Conservation (phyloP, 129 eudicot species). For the Pittosporum tobira region DNA sequence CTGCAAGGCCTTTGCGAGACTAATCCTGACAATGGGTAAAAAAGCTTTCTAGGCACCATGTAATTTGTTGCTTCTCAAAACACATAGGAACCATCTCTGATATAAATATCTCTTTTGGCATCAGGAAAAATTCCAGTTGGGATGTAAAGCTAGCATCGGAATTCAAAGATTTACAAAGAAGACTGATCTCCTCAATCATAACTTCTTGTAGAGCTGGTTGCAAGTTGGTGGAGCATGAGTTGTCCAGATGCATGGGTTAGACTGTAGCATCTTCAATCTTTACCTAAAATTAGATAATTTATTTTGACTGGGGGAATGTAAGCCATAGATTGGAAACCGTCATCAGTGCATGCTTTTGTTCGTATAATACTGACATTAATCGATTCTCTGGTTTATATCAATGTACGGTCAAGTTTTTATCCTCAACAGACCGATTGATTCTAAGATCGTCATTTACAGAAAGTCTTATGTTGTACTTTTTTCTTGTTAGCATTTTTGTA, state of each 20-base stretch:
- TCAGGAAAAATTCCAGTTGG: slow-evolving; percentile 50
- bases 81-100: slow-evolving; percentile 1
- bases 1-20: slow-evolving; percentile 40
- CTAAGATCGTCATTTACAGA: too few relatives aligned
- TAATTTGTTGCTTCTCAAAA: not conserved
- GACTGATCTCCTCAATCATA: slow-evolving; percentile 51
- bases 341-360: not conserved
- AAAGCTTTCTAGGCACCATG: not conserved
- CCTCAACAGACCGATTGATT: too few relatives aligned
- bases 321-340: not conserved
- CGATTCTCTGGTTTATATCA: not conserved
- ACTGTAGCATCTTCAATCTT: not conserved
- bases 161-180: slow-evolving; percentile 51
- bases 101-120: not conserved
- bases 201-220: slow-evolving; percentile 44
- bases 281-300: too few relatives aligned
- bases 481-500: too few relatives aligned
- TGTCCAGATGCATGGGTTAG: slow-evolving; percentile 20
- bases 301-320: not conserved
- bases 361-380: not conserved
- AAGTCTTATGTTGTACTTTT: too few relatives aligned
- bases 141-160: slow-evolving; percentile 71
- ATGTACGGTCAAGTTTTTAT: slow-evolving; percentile 1
- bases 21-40: slow-evolving; percentile 43
- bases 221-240: slow-evolving; percentile 29